Evolutionary conservation across 2,329 filamentous ascomycete species (phyloP), one percentile per base, ranked within the genome.

Genomic region (Pezicula radicicola): DNA sequence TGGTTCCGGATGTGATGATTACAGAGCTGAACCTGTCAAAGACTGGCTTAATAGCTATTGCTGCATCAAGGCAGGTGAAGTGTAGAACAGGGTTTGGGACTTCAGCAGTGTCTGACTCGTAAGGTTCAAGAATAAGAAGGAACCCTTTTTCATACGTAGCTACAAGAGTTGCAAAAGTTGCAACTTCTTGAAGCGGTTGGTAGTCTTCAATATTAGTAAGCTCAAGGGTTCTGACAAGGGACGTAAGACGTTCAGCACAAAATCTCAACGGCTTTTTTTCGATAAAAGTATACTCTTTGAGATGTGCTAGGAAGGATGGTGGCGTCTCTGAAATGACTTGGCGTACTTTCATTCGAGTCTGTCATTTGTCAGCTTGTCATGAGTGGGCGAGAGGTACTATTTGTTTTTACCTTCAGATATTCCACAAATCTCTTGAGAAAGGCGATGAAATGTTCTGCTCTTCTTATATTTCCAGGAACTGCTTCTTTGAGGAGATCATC

Each of bases 181-280:
- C 95, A 7, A 99, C 93, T 73, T 99, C 93, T 74, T 99, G 94
- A 1, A 99, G 78, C 6, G 94, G 89, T 62, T 97, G 92, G 66
- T 95, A 99, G 68, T 99, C 95, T 72, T 99, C 94, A 55, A 99
- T 97, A 62, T 95, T 97, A 30, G 93, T 95, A 52, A 99, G 84
- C 69, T 99, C 94, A 15, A 99, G 80, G 0, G 94, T 99, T 52
- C 95, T 83, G 16, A 99, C 93, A 6, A 99, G 83, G 1, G 93
- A 99, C 0, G 94, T 96, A 12, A 99, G 75, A 37, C 94, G 85
- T 71, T 99, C 95, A 0, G 94, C 91, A 66, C 95, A 99, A 70
- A 99, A 99, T 46, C 89, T 80, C 10, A 99, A 71, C 0, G 94
- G 94, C 63, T 99, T 99, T 68, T 91, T 91, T 68, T 99, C 94